Conservation (phyloP, 192 early-diverging fungal species). For the Umbelopsis ramanniana region DNA sequence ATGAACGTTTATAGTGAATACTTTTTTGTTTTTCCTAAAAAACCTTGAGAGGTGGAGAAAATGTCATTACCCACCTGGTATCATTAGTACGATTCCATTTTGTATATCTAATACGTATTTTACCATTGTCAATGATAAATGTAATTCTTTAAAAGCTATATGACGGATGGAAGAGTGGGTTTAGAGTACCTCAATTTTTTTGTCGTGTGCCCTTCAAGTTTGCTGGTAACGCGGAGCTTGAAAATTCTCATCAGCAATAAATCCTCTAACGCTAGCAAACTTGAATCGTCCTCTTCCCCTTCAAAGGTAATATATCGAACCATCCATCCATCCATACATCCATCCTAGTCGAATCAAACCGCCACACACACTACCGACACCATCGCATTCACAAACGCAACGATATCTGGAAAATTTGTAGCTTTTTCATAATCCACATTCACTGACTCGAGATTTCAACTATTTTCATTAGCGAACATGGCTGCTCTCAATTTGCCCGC, state of each 20-base stretch:
- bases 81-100: neutral
- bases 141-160: neutral
- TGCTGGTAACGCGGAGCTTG: neutral
- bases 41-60: too few species aligned
- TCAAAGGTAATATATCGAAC: slow-evolving; percentile 15
- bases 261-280: neutral
- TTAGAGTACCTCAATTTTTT: neutral
- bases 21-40: too few species aligned
- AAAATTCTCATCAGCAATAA: slow-evolving; percentile 7
- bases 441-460: slow-evolving; percentile 8
- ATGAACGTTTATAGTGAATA: too few species aligned
- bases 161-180: neutral
- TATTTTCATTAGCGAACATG: slow-evolving; percentile 37
- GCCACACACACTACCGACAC: neutral
- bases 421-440: neutral
- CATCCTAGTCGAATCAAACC: neutral
- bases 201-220: too few species aligned
- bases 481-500: slow-evolving; percentile 59
- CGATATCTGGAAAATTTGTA: neutral
- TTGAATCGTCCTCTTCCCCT: slow-evolving; percentile 21
- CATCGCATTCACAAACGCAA: neutral
- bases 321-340: slow-evolving; percentile 17
- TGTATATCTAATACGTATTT: slow-evolving; percentile 1
- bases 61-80: too few species aligned
- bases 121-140: neutral